These are phyloP conservation scores for Arthrobotrys iridis DNA, from an alignment of 2,329 filamentous ascomycete species.

Conservation along the genomic window DNA sequence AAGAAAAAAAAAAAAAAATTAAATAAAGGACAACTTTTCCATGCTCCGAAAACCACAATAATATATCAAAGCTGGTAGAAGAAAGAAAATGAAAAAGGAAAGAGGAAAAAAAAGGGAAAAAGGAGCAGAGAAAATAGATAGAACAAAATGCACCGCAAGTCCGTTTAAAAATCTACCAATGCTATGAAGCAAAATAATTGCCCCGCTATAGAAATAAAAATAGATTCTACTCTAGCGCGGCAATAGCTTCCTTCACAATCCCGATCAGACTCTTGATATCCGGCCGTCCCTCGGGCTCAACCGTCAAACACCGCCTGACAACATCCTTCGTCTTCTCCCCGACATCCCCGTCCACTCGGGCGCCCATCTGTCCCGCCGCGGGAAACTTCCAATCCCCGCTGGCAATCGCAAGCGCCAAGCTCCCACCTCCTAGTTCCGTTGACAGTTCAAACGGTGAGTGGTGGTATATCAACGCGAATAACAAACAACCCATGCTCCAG, in stretches of 20 bases:
- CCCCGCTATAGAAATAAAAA: neutral
- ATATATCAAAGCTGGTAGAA: neutral
- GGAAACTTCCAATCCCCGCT: slow-evolving; percentile 96
- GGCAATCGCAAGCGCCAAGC: slow-evolving; percentile 66
- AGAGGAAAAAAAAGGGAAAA: neutral
- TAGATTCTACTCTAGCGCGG: neutral
- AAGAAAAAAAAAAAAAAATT: neutral
- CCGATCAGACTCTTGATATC: slow-evolving; percentile 84
- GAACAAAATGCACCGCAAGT: neutral
- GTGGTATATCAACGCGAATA: slow-evolving; percentile 94
- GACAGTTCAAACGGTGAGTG: slow-evolving; percentile 97
- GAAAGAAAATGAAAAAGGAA: slow-evolving; percentile 1
- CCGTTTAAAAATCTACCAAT: neutral
- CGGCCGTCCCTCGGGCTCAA: slow-evolving; percentile 87
- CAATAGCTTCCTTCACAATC: slow-evolving; percentile 74
- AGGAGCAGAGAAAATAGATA: neutral
- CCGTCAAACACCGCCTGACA: slow-evolving; percentile 82
- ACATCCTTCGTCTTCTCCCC: slow-evolving; percentile 86
- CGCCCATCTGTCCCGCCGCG: slow-evolving; percentile 77
- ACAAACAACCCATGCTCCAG: slow-evolving; percentile 96
- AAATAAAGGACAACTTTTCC: neutral
- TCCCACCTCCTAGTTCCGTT: slow-evolving; percentile 94
- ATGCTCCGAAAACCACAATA: neutral
- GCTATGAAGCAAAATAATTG: neutral
- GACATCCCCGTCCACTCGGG: slow-evolving; percentile 67